Base-by-base conservation (phyloP, 2,329 filamentous ascomycete genomes). In the Pezicula carpinea region DNA sequence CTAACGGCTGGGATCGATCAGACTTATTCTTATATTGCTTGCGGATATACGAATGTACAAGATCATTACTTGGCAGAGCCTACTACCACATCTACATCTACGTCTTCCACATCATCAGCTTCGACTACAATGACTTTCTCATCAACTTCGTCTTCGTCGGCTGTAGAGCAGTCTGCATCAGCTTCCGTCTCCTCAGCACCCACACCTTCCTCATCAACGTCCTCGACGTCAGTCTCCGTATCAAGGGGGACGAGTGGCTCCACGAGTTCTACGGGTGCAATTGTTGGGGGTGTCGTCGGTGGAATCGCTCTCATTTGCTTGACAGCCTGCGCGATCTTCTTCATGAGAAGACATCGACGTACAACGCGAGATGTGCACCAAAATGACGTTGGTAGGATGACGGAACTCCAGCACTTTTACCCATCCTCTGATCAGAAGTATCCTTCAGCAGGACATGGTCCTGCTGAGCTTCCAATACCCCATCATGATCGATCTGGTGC, bases 11-110 rank as follows among this genome's bases (percentile, higher is more conserved):
- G 59, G 5, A 49, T 59, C 17, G 61, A 62, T 44, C 58, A 66
- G 15, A 63, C 57, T 7, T 69, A 68, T 35, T 60, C 62, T 0
- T 68, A 69, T 31, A 58, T 67, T 15, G 63, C 64, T 5, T 69
- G 67, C 29, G 67, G 61, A 18, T 21, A 17, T 6, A 38, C 41
- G 15, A 21, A 40, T 33, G 19, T 29, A 33, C 45, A 36, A 8
- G 46, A 49, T 11, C 17, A 34, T 43, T 36, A 49, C 14, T 39
- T 46, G 19, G 47, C 49, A 6, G 18, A 19, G 29, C 15, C 43
- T n/a, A 46, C 46, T 22, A 22, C 18, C 19, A 34, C 43, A 2
- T 39, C 46, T 13, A 21, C 17, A 8, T 15, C 42, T 19, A 22
- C 18, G 5, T 22, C 46, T 21, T 45, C 29, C 19, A 26, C 31